Evolutionary conservation across 179 eudicot genomes (phyloP).

Genomic region (Camellia oleifera): DNA sequence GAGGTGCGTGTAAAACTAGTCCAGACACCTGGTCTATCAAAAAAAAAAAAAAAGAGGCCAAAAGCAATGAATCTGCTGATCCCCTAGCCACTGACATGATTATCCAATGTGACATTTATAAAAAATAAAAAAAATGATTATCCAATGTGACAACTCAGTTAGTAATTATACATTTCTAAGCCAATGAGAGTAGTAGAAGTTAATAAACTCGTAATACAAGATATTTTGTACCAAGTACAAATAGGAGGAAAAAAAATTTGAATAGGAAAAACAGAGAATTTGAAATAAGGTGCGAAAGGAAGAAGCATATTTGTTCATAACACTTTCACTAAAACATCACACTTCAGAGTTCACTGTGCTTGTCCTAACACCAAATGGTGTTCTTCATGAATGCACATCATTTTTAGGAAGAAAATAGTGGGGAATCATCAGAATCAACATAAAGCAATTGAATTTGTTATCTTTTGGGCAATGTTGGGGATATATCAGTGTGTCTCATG

Average conservation of each 20-base stretch:
- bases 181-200: background rate
- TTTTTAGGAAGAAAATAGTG: too few species aligned
- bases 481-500: background rate
- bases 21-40: too few species aligned
- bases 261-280: background rate
- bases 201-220: background rate
- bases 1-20: too few species aligned
- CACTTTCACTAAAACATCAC: too few species aligned
- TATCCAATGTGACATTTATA: background rate
- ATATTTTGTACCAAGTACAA: background rate
- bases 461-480: background rate
- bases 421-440: too few species aligned
- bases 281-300: too few species aligned
- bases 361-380: background rate
- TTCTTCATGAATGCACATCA: background rate
- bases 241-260: background rate
- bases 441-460: too few species aligned
- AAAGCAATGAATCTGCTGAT: too few species aligned
- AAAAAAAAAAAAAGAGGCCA: background rate
- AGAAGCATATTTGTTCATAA: too few species aligned
- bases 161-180: background rate
- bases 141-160: background rate
- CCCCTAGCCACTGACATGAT: background rate
- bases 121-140: background rate
- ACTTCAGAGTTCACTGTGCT: background rate